Base-by-base conservation (phyloP, 768 basidiomycete species). In the Mycena latifolia region DNA sequence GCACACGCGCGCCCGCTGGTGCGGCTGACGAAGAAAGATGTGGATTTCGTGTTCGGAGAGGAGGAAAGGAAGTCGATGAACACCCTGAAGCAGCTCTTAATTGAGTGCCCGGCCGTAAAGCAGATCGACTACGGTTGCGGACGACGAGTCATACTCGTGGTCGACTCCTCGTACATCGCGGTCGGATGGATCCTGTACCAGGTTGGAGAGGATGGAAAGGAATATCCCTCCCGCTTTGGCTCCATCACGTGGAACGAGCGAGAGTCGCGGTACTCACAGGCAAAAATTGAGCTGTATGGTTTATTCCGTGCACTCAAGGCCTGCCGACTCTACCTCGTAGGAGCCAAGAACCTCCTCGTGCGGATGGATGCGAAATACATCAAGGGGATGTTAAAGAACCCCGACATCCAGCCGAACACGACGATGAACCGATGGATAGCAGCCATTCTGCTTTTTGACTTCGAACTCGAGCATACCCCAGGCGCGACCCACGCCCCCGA, bases 391-490 rank as follows among this genome's bases (percentile, higher is more conserved):
- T n/a, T 56, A 0, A 56, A 56, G 12, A 56, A 56, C 20, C 55
- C 56, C 22, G 56, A 58, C 20, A 27, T 58, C 0, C 56, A 58
- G 33, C 56, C 45, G 3, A 58, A 48, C 29, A 28, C 43, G 2
- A 18, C 43, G n/a, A 56, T 56, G 18, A 56, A 56, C 45, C 25
- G 55, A 1, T 56, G 55, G 55, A 56, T 46, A 5, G 28, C 51
- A 6, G 51, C 29, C 18, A 52, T 52, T 3, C 5, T 52, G 29
- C 28, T 52, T 18, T 56, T 56, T 18, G 43, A 45, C 15, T 56
- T 56, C 28, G 6, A 45, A 15, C 41, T 56, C 10, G 10, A 31
- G 18, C 55, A 46, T 12, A 33, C 31, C 8, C 55, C 41, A 1
- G 55, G 43, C 7, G 45, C 15, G 8, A 9, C 20, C 20, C 55